Conservation (phyloP, 2,329 filamentous ascomycete species). For the Xylariomycetidae sp. region DNA sequence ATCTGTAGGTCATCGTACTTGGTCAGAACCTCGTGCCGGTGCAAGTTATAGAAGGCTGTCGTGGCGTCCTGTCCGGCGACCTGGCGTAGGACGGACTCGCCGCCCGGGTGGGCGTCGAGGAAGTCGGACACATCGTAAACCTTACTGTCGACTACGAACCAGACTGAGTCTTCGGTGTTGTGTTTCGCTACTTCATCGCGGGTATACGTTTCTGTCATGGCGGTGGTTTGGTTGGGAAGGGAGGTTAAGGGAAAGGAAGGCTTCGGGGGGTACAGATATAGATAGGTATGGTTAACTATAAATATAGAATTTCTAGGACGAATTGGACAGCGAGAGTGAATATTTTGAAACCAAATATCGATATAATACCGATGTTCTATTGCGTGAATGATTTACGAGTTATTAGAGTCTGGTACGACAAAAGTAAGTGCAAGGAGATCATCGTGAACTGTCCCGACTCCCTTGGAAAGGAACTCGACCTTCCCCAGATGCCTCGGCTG, state of each 20-base stretch:
- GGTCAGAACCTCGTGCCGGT: conserved; percentile 81
- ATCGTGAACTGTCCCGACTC: too few relatives aligned
- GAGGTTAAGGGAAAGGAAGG: conserved; percentile 1
- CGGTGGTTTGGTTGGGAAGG: conserved; percentile 1
- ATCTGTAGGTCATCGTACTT: conserved; percentile 74
- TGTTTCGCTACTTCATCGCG: conserved; percentile 69
- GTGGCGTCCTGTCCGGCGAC: conserved; percentile 80
- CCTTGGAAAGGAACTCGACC: too few relatives aligned
- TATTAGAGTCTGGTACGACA: too few relatives aligned
- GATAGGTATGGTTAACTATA: background rate
- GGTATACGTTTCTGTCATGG: conserved; percentile 45
- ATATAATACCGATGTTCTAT: too few relatives aligned
- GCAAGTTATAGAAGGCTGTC: conserved; percentile 83
- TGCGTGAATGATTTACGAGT: too few relatives aligned
- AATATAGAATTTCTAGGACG: too few relatives aligned
- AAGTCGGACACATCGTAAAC: conserved; percentile 88
- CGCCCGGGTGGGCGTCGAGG: conserved; percentile 78
- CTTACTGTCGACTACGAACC: conserved; percentile 81
- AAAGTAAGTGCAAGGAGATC: too few relatives aligned
- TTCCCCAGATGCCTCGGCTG: too few relatives aligned
- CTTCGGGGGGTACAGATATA: background rate
- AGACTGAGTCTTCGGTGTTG: conserved; percentile 69
- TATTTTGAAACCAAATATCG: too few relatives aligned
- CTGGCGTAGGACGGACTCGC: conserved; percentile 73
- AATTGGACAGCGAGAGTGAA: too few relatives aligned